Evolutionary conservation across 441 rosid genomes (phyloP), one percentile per base, ranked within the genome.

Genomic region (Brassica hybrid): DNA sequence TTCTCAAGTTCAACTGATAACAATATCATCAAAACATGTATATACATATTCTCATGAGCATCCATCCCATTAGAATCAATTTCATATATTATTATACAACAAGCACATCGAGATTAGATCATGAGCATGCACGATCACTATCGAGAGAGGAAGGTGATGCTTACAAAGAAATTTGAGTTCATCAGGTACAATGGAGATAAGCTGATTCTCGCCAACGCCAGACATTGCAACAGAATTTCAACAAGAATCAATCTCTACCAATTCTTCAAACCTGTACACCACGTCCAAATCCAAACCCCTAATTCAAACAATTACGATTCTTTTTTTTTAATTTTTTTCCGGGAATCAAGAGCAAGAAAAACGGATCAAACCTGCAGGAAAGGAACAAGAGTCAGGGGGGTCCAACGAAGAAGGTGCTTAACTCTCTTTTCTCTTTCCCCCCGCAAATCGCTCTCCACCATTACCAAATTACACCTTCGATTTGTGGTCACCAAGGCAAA

Each of bases 101-200:
- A 14, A 65, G 36, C 50, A 13, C 50, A 17, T 63, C 32, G 32
- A 27, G 32, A 23, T 23, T n/a, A 72, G 57, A 72, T 32, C 65
- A 69, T 41, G 7, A 70, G 67, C 71, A 74, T 74, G 71, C 82
- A 36, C 61, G 43, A 21, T 21, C 43, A 36, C 2, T 3, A 67
- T 61, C 7, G 59, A 50, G n/a, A 67, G 69, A 43, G 74, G 57
- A 9, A 57, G 32, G 0, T 61, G 27, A 76, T 65, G 78, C 87
- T 36, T 86, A 95, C 99, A 87, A 25, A 80, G 76, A 82, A 95
- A 93, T 83, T 83, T 87, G 85, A 95, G 94, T 75, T 90, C 98
- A 48, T 90, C 95, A 57, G 99, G 99, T 81, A 91, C 96, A 81
- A 95, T 89, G 58, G 96, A 85, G 90, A 95, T 88, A 64, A 92